A percentile compares a stretch with the other conserved stretches of the same genome.
Evolutionary conservation across 1,284 basidiomycete species (phyloP).

Genomic region (Anthracocystis setariae): DNA sequence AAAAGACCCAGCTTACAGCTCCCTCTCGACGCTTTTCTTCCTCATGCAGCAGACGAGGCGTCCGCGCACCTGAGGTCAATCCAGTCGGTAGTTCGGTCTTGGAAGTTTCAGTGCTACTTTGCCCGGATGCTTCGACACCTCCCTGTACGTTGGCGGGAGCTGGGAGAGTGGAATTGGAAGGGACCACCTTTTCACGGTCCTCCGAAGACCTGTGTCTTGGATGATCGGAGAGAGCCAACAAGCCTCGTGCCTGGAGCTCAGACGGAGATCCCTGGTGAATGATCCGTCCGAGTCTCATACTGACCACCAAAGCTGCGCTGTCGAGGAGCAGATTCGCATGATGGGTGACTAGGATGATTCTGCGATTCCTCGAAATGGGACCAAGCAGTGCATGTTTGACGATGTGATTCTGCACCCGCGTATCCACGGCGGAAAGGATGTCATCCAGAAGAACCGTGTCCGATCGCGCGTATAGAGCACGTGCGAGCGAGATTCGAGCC

Average conservation of each 20-base stretch:
- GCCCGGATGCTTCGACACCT: background rate
- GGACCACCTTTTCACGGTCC: background rate
- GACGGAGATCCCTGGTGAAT: conserved; percentile 25
- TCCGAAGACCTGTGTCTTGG: background rate
- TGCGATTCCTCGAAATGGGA: conserved; percentile 70
- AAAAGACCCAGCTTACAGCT: conserved; percentile 47
- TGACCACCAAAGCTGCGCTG: conserved; percentile 41
- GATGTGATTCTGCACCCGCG: too few relatives aligned
- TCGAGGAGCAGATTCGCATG: conserved; percentile 37
- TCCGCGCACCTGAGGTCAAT: conserved; percentile 27
- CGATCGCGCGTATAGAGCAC: too few relatives aligned
- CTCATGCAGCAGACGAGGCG: conserved; percentile 48
- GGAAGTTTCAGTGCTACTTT: too few relatives aligned
- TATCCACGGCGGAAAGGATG: too few relatives aligned
- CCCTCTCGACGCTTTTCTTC: conserved; percentile 52
- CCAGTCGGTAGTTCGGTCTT: conserved; percentile 3
- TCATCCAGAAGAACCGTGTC: too few relatives aligned
- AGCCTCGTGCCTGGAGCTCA: conserved; percentile 15
- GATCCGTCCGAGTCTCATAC: conserved; percentile 50
- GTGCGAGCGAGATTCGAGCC: too few relatives aligned
- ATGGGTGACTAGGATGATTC: conserved; percentile 70
- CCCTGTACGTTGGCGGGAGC: background rate
- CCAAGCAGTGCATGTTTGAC: conserved; percentile 1
- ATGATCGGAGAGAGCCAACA: background rate
- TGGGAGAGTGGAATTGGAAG: background rate